Base-by-base conservation (phyloP, 129 eudicot genomes). In the Oenanthe sinensis region DNA sequence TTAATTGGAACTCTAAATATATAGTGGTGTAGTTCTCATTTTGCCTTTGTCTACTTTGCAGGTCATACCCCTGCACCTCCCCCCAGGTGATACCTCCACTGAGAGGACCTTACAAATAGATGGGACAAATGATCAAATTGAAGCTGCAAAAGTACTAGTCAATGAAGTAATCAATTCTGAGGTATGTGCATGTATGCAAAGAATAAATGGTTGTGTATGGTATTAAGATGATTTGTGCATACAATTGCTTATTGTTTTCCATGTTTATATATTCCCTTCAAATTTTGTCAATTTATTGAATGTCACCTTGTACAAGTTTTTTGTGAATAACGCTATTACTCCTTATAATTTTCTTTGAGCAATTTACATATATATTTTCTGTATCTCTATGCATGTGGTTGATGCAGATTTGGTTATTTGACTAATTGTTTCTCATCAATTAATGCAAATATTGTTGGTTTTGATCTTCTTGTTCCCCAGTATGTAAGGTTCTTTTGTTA, bases 31-130 rank as follows among this genome's bases (percentile, higher is more conserved):
- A 1, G 30, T 24, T 44, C 24, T 48, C 69, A 36, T 40, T 15
- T 46, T 81, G 9, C 20, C 3, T 52, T 49, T 76, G 45, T 3
- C 14, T 44, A 1, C 22, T 26, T 55, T 74, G 71, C 79, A 96
- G 97, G 99, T 96, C 78, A 92, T 96, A 82, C 99, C 99, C 68
- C 78, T 96, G 82, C 99, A 89, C 75, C 91, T 71, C 36, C 99
- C 99, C 20, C 99, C 97, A 14, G 97, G 97, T 55, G 97, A 92
- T 79, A 84, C 87, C 7, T 85, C 95, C 49, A 81, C 78, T 1
- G 97, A 96, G 79, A 89, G 99, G 83, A 96, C 97, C 28, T 84
- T 92, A 68, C 97, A 96, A 74, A 96, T 96, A 73, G 97, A 96
- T 75, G 99, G 99, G 47, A 75, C 97, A 9, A 86, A 80, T 81